phyloP scores from a whole-genome alignment of 345 rosid species.

The Pseudoturritis turrita region DNA sequence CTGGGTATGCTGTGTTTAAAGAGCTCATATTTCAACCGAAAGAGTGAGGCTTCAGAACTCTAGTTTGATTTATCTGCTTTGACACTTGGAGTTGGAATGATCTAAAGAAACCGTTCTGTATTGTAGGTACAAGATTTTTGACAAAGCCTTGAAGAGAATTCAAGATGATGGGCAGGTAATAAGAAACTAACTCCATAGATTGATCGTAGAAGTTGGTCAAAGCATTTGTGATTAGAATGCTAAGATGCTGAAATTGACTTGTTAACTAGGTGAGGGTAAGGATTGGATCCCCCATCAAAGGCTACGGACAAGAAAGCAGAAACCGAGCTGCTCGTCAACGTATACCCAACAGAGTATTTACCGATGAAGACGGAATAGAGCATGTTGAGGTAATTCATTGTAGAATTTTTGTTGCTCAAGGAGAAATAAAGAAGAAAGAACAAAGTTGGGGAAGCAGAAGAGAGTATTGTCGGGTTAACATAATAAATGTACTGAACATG shows the following conservation, averaged over 20 bases:
- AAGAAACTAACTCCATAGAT: background rate
- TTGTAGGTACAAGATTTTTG: constrained; percentile 78
- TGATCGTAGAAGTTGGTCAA: constrained; percentile 14
- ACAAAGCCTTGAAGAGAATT: constrained; percentile 81
- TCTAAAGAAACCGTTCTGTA: background rate
- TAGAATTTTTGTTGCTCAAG: background rate
- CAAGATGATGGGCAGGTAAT: constrained; percentile 89
- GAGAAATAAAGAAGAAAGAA: background rate
- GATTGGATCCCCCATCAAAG: constrained; percentile 95
- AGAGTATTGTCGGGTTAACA: background rate
- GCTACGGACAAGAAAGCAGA: constrained; percentile 94
- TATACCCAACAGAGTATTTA: constrained; percentile 67
- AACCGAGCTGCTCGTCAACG: constrained; percentile 97
- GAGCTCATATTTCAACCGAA: constrained; percentile 94
- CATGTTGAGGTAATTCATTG: constrained; percentile 64
- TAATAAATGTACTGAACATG: background rate
- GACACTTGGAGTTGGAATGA: constrained; percentile 1
- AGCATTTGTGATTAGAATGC: background rate
- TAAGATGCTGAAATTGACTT: background rate
- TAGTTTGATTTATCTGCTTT: constrained; percentile 4
- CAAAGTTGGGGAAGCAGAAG: background rate
- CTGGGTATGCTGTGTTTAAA: constrained; percentile 82
- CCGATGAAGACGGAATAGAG: constrained; percentile 96
- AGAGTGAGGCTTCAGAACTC: constrained; percentile 51
- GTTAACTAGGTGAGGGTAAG: constrained; percentile 74